Percentiles rank a stretch among this genome's conserved stretches.
phyloP scores from a whole-genome alignment of 2,329 filamentous ascomycete species.

The Paecilomyces sp. region DNA sequence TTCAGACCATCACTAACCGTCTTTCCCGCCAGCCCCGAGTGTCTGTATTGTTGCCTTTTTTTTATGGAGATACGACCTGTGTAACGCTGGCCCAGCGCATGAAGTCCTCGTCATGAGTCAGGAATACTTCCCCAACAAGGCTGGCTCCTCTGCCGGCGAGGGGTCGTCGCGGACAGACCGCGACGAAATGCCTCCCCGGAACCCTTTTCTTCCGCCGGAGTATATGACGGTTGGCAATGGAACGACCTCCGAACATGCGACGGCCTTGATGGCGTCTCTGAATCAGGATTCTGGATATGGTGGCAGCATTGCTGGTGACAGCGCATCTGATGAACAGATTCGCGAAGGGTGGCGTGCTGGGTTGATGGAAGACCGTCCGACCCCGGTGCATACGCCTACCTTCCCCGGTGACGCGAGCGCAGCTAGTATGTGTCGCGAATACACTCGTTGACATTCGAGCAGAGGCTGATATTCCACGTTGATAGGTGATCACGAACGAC shows the following conservation, averaged over 20 bases:
- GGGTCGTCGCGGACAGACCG: conserved; percentile 26
- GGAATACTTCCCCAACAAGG: conserved; percentile 30
- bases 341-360: conserved; percentile 48
- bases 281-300: conserved; percentile 91
- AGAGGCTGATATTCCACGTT: conserved; percentile 11
- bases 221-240: conserved; percentile 89
- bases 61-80: conserved; percentile 1
- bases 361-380: conserved; percentile 51
- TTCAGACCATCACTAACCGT: conserved; percentile 8
- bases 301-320: conserved; percentile 65
- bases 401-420: conserved; percentile 41
- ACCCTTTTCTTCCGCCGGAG: conserved; percentile 42
- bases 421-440: conserved; percentile 24
- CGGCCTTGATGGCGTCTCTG: conserved; percentile 70
- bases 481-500: conserved; percentile 55
- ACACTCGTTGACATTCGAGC: neutral
- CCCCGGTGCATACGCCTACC: conserved; percentile 48
- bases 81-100: neutral
- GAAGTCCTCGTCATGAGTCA: conserved; percentile 33
- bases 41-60: neutral
- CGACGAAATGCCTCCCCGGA: conserved; percentile 18
- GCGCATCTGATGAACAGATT: conserved; percentile 36
- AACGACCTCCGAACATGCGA: conserved; percentile 71
- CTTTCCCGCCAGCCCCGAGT: conserved; percentile 3
- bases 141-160: conserved; percentile 27